These are phyloP conservation scores for Pseudocercospora pini-densiflorae DNA, from an alignment of 2,329 filamentous ascomycete species.

Conservation along the genomic window DNA sequence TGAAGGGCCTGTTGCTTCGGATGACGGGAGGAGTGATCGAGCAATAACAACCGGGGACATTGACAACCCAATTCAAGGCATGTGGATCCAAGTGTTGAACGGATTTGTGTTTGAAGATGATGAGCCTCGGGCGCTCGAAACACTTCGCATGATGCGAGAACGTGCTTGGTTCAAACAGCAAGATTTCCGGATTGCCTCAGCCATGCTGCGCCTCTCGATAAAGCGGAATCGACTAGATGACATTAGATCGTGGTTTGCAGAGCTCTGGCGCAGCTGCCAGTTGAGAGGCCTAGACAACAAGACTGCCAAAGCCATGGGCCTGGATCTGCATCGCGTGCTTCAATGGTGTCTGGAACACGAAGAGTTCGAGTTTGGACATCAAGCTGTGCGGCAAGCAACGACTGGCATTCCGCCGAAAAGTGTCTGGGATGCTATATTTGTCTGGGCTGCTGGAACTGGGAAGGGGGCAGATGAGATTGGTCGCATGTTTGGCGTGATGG, in stretches of 20 bases:
- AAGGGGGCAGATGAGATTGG: constrained; percentile 73
- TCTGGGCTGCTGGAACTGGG: constrained; percentile 75
- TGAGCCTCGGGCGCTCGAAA: constrained; percentile 61
- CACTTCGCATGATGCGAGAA: constrained; percentile 58
- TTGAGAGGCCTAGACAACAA: neutral
- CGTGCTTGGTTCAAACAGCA: neutral
- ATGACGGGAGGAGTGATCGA: neutral
- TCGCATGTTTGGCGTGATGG: constrained; percentile 72
- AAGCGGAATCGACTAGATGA: constrained; percentile 60
- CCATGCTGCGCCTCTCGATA: constrained; percentile 62
- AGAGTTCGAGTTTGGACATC: constrained; percentile 65
- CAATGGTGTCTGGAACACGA: constrained; percentile 47
- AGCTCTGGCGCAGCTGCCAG: constrained; percentile 38
- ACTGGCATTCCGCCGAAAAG: constrained; percentile 35
- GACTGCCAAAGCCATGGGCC: neutral
- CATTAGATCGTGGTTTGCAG: constrained; percentile 66
- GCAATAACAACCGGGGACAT: neutral
- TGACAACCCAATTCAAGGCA: neutral
- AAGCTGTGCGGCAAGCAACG: constrained; percentile 56
- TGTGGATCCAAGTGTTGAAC: constrained; percentile 43
- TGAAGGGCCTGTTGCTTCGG: neutral
- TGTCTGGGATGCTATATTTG: constrained; percentile 72
- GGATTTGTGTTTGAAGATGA: constrained; percentile 67
- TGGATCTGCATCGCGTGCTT: constrained; percentile 19
- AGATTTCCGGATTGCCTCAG: neutral